Conservation (phyloP, 2,329 filamentous ascomycete genomes). For the Ceratocystis harringtonii region DNA sequence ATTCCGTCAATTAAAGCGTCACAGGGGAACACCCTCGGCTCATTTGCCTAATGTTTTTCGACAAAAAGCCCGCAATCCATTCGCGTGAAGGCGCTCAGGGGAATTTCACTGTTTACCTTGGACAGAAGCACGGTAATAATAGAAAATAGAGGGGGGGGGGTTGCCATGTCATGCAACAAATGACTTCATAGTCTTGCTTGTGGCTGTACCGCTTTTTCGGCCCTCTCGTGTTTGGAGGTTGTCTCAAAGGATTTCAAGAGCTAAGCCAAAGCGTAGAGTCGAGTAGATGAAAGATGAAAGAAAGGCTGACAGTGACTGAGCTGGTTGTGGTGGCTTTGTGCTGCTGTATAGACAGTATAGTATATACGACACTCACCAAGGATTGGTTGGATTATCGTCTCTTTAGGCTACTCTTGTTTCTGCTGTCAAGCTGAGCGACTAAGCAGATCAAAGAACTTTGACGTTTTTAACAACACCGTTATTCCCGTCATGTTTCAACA, state of each 20-base stretch:
- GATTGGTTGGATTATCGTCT: neutral
- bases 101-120: too few species aligned
- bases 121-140: neutral
- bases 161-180: neutral
- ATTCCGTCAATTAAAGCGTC: too few species aligned
- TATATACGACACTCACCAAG: neutral
- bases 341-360: neutral
- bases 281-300: neutral
- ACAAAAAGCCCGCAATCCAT: neutral
- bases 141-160: too few species aligned
- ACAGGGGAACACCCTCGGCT: too few species aligned
- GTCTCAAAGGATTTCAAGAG: neutral
- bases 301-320: neutral
- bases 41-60: too few species aligned
- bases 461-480: neutral
- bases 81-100: neutral
- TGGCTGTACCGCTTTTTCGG: neutral
- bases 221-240: neutral
- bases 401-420: neutral
- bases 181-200: neutral
- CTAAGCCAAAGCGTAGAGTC: neutral
- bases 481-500: neutral
- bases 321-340: neutral
- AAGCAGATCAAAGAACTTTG: neutral
- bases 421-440: neutral